Evolutionary conservation across 2,329 filamentous ascomycete species (phyloP).

Genomic region (Plenodomus tracheiphilus): DNA sequence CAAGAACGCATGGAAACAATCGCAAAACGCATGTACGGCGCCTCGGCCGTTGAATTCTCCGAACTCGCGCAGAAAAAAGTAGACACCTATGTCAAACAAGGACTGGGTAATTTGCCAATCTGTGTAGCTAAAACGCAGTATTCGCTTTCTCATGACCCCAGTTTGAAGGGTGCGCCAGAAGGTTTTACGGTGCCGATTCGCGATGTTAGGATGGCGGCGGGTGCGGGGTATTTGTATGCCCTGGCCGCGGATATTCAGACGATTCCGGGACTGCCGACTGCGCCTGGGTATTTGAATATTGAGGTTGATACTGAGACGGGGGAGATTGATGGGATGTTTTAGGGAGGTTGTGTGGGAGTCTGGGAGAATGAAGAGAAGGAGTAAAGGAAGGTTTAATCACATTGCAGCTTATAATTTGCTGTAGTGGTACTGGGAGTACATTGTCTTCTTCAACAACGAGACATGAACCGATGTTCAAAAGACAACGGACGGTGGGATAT

Average conservation of each 20-base stretch:
- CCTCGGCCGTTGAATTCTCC: conserved; percentile 85
- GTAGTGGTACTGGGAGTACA: no score
- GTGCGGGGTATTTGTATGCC: conserved; percentile 80
- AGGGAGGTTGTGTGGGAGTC: conserved; percentile 34
- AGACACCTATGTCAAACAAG: conserved; percentile 89
- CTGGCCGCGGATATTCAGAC: conserved; percentile 97
- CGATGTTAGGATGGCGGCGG: conserved; percentile 91
- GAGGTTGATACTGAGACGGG: conserved; percentile 64
- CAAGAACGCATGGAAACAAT: conserved; percentile 91
- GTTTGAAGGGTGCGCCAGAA: conserved; percentile 90
- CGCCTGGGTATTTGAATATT: conserved; percentile 93
- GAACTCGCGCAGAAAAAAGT: conserved; percentile 95
- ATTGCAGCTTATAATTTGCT: no score
- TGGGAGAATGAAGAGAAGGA: no score
- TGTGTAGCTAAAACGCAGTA: conserved; percentile 99
- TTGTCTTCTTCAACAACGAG: conserved; percentile 1
- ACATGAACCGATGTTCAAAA: no score
- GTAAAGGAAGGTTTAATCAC: no score
- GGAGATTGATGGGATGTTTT: conserved; percentile 76
- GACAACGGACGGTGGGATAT: no score
- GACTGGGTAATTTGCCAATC: conserved; percentile 89
- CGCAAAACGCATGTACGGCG: conserved; percentile 92
- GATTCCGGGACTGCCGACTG: conserved; percentile 92
- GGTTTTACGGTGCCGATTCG: conserved; percentile 94
- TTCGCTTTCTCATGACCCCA: conserved; percentile 88